A percentile compares a stretch with the other conserved stretches of the same genome.
These are phyloP conservation scores for Paradendryphiella salina DNA, from an alignment of 2,329 filamentous ascomycete species.

Conservation along the genomic window DNA sequence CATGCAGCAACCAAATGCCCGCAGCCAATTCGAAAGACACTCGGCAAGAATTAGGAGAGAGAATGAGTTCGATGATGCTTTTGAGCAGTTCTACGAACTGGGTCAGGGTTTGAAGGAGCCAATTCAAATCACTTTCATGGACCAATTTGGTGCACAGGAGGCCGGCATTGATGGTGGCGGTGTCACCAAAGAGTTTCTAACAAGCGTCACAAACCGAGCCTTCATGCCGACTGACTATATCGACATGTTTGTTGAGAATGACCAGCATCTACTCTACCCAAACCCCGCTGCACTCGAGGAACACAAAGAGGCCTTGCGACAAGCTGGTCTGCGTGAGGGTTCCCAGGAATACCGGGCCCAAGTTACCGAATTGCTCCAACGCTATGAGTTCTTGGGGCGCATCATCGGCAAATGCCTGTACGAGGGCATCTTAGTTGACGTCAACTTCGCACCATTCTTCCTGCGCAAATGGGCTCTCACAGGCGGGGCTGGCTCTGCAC, in stretches of 20 bases:
- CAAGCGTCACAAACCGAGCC: constrained; percentile 81
- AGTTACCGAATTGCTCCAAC: constrained; percentile 65
- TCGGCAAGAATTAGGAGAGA: constrained; percentile 79
- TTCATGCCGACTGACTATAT: constrained; percentile 63
- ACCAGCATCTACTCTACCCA: constrained; percentile 83
- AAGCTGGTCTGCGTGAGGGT: constrained; percentile 56
- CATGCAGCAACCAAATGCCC: constrained; percentile 39
- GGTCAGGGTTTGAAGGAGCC: constrained; percentile 87
- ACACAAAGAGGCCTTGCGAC: constrained; percentile 61
- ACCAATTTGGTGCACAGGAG: constrained; percentile 82
- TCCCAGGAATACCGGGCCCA: constrained; percentile 61
- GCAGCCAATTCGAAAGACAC: constrained; percentile 54
- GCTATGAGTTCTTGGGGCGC: constrained; percentile 89
- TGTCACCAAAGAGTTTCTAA: constrained; percentile 96
- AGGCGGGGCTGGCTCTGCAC: constrained; percentile 63
- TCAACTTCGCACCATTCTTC: constrained; percentile 93
- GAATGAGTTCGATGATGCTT: constrained; percentile 83
- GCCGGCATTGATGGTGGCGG: constrained; percentile 96
- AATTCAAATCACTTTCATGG: constrained; percentile 95
- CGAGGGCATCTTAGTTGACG: constrained; percentile 91
- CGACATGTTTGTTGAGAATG: constrained; percentile 78
- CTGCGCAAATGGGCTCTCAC: constrained; percentile 90
- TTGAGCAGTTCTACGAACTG: constrained; percentile 76
- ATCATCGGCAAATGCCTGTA: constrained; percentile 97
- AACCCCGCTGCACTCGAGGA: constrained; percentile 79